Evolutionary conservation across 2,329 filamentous ascomycete genomes (phyloP).

Genomic region (Aspergillus sp.): DNA sequence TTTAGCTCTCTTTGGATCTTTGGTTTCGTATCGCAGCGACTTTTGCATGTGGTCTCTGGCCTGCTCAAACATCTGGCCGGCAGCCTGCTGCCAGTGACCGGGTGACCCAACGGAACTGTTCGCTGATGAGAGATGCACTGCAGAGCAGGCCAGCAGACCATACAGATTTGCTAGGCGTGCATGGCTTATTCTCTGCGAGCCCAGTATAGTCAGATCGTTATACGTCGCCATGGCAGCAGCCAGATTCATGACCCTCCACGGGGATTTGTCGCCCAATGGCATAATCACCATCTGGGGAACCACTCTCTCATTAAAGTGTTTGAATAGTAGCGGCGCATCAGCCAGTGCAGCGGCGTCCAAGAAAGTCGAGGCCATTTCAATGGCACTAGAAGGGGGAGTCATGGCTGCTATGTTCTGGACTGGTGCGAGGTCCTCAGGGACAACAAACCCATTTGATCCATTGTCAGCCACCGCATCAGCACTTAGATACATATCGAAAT

Average conservation of each 20-base stretch:
- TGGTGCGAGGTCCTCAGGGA: background rate
- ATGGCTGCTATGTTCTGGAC: conserved; percentile 4
- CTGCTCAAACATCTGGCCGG: conserved; percentile 26
- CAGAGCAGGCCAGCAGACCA: conserved; percentile 30
- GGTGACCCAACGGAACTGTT: conserved; percentile 8
- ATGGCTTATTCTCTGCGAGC: conserved; percentile 27
- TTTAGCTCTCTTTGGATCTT: conserved; percentile 33
- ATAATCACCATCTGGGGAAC: conserved; percentile 33
- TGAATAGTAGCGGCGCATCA: conserved; percentile 28
- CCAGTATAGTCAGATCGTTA: conserved; percentile 31
- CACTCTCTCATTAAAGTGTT: conserved; percentile 33
- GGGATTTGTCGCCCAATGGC: conserved; percentile 32
- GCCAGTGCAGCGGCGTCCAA: conserved; percentile 16
- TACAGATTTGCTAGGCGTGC: conserved; percentile 34
- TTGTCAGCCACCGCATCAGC: background rate
- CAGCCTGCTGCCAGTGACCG: conserved; percentile 26
- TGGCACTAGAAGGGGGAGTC: background rate
- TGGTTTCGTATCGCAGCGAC: conserved; percentile 31
- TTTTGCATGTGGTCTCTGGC: conserved; percentile 33
- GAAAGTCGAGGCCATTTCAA: background rate
- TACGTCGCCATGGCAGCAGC: conserved; percentile 32
- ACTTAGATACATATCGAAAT: conserved; percentile 1
- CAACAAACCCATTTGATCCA: background rate
- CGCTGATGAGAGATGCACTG: conserved; percentile 23
- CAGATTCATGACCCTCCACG: conserved; percentile 35